phyloP scores from a whole-genome alignment of 495 filamentous ascomycete species.

The Pseudotulostoma volvatum region DNA sequence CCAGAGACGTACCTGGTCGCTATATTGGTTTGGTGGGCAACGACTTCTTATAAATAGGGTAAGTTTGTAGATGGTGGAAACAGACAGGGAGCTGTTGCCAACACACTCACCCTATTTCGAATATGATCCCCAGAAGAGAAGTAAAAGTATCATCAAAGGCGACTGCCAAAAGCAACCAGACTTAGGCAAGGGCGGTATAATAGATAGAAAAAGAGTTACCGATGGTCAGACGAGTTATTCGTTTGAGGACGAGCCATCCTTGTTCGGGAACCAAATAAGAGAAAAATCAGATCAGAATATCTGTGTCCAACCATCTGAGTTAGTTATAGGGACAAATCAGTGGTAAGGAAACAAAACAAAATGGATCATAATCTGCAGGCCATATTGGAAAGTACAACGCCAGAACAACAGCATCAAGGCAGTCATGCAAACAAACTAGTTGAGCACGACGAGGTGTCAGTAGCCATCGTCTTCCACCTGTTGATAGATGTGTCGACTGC shows the following conservation, averaged over 20 bases:
- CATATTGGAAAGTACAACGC: constrained; percentile 1
- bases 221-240: not conserved
- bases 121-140: no score
- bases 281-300: not conserved
- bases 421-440: not conserved
- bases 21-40: no score
- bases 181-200: not conserved
- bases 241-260: not conserved
- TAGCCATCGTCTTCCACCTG: constrained; percentile 56
- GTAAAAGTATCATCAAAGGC: not conserved
- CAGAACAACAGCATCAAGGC: not conserved
- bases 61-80: no score
- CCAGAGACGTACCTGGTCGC: no score
- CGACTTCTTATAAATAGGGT: no score
- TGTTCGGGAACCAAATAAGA: not conserved
- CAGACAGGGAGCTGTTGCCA: no score
- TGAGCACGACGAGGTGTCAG: constrained; percentile 6
- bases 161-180: not conserved
- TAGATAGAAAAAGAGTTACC: not conserved
- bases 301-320: constrained; percentile 11
- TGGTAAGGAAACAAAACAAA: constrained; percentile 3
- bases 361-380: constrained; percentile 4
- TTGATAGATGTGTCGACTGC: constrained; percentile 77
- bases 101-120: no score
- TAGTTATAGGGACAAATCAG: constrained; percentile 17